Percentiles rank a stretch among this genome's conserved stretches.
Evolutionary conservation across 148 eudicot genomes (phyloP).

Genomic region (Pharnaceum exiguum): DNA sequence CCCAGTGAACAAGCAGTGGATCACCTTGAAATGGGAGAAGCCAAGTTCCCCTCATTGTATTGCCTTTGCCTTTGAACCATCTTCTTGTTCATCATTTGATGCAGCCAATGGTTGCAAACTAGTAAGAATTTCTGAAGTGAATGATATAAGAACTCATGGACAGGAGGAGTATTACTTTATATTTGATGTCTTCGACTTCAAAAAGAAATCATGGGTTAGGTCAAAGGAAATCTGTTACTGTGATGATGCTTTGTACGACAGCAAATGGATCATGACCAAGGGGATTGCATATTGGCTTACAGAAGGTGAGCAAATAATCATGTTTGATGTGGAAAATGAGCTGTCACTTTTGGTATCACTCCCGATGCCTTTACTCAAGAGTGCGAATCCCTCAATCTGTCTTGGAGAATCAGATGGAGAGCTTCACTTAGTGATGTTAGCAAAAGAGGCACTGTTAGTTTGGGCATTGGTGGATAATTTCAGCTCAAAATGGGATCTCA

Average conservation of each 20-base stretch:
- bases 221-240: conserved; percentile 22
- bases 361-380: conserved; percentile 6
- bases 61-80: conserved; percentile 17
- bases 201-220: conserved; percentile 15
- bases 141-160: conserved; percentile 10
- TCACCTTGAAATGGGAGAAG: conserved; percentile 17
- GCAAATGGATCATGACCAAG: conserved; percentile 6
- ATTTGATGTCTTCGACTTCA: conserved; percentile 16
- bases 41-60: neutral
- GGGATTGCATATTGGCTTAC: conserved; percentile 23
- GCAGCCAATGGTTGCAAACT: conserved; percentile 9
- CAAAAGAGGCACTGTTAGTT: conserved; percentile 7
- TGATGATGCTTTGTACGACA: conserved; percentile 17
- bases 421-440: conserved; percentile 11
- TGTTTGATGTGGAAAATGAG: conserved; percentile 17
- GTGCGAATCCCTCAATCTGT: conserved; percentile 11
- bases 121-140: conserved; percentile 14
- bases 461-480: conserved; percentile 24
- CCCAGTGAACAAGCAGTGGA: conserved; percentile 24
- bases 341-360: conserved; percentile 16
- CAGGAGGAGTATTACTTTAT: conserved; percentile 17
- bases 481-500: conserved; percentile 20
- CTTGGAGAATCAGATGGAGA: conserved; percentile 19
- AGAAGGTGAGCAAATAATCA: conserved; percentile 13
- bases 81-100: conserved; percentile 1